Conservation (phyloP, 257 asterid species). For the Phtheirospermum japonicum region DNA sequence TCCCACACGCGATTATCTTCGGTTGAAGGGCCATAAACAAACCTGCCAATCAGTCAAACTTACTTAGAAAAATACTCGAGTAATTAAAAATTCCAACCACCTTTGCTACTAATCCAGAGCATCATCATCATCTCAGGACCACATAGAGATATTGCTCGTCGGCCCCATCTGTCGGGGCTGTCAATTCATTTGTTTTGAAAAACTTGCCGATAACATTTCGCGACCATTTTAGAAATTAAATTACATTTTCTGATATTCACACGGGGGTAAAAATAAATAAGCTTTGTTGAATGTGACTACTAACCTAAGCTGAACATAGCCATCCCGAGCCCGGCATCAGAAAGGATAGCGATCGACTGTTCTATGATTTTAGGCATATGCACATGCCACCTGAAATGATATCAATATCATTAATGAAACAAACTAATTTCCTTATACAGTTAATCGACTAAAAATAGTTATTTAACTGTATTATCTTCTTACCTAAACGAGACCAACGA, state of each 20-base stretch:
- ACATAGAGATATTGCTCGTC: no score
- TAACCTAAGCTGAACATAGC: conserved; percentile 94
- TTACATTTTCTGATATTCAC: no score
- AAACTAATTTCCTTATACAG: not conserved
- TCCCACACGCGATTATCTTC: conserved; percentile 89
- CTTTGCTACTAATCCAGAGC: no score
- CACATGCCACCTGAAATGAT: conserved; percentile 71
- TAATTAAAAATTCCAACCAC: no score
- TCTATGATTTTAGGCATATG: conserved; percentile 72
- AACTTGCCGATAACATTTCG: no score
- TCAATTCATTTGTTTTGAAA: no score
- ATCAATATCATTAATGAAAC: not conserved
- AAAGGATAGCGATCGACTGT: conserved; percentile 71
- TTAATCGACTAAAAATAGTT: not conserved
- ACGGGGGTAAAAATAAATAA: no score
- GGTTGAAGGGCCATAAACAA: conserved; percentile 99
- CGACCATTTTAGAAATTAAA: no score
- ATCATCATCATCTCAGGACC: no score
- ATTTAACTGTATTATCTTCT: not conserved
- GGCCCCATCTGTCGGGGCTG: no score
- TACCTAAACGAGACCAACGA: conserved; percentile 74
- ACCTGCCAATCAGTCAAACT: conserved; percentile 70
- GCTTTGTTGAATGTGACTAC: conserved; percentile 20
- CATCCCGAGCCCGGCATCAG: conserved; percentile 98
- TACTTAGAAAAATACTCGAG: no score